Conservation (phyloP, 208 protist genomes). For the Acanthamoeba triangularis region DNA sequence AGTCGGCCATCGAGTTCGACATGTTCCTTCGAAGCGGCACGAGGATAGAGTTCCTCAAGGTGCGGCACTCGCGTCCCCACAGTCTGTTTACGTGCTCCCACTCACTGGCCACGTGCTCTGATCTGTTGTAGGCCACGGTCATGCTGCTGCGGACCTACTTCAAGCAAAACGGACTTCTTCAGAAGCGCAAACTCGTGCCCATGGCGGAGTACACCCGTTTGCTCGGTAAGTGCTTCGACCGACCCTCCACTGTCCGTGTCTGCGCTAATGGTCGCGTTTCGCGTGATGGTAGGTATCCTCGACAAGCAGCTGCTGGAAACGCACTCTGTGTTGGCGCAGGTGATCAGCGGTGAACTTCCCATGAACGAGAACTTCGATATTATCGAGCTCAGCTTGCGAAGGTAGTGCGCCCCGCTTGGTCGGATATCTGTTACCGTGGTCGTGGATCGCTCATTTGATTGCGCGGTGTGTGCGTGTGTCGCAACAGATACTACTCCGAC, state of each 20-base stretch:
- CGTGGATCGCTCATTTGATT: background rate
- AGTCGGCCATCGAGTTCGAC: slow-evolving; percentile 11
- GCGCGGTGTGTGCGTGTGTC: background rate
- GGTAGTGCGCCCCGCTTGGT: background rate
- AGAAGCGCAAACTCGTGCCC: slow-evolving; percentile 44
- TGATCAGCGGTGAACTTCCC: background rate
- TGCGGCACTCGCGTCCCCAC: background rate
- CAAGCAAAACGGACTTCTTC: slow-evolving; percentile 25
- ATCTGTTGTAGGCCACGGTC: slow-evolving; percentile 7
- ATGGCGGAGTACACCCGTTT: slow-evolving; percentile 23
- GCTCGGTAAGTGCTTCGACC: background rate
- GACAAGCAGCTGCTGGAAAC: slow-evolving; percentile 64
- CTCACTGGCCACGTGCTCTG: background rate
- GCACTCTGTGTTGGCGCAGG: slow-evolving; percentile 1
- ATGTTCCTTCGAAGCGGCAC: slow-evolving; percentile 31
- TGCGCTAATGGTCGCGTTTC: background rate
- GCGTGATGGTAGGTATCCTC: slow-evolving; percentile 9
- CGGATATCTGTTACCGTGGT: background rate
- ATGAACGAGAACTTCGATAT: slow-evolving; percentile 64
- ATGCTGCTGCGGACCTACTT: slow-evolving; percentile 35
- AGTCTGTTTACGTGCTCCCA: background rate
- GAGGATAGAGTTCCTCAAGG: slow-evolving; percentile 35
- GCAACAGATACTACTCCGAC: slow-evolving; percentile 18
- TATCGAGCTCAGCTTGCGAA: slow-evolving; percentile 57
- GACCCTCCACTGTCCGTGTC: background rate